Evolutionary conservation across 768 basidiomycete species (phyloP), one percentile per base, ranked within the genome.

Genomic region (Hygrophorus russula): DNA sequence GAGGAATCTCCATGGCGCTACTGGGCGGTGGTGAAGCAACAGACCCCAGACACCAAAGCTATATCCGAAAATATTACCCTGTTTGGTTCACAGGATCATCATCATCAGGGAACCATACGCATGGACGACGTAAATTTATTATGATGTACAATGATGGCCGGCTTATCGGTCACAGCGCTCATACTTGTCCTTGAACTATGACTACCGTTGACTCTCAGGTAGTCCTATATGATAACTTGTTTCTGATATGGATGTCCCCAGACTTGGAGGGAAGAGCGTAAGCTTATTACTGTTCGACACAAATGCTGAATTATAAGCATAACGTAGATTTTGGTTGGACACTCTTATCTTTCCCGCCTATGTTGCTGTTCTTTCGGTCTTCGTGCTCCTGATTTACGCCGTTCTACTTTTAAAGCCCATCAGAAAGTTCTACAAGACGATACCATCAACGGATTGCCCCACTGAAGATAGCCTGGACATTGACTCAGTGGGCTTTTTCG

Each of bases 341-440:
- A 49, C 57, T 3, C 61, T 69, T 6, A 53, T 65, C 24, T 51
- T 69, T 30, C 66, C 70, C 2, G 58, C 59, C 27, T 56, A 66
- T 47, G 46, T 64, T 24, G 61, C 66, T 27, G 53, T 52, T 9
- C 49, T 54, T 14, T 71, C 69, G 0, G 49, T 58, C 13, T 33
- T 56, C 30, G 37, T 65, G 41, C 55, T 71, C n/a, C 39, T 66
- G 34, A 31, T 66, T 1, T 60, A 59, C 36, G 36, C 59, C 24
- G 46, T 63, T 31, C 36, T 43, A 27, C 46, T 40, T 13, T 33
- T n/a, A 6, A 36, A 36, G 18, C 32, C 32, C 6, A n/a, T 43
- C 19, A 34, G 20, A 6, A 38, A 14, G 30, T 34, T 30, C 19
- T 42, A 12, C 18, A n/a, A n/a, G n/a, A n/a, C n/a, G n/a, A n/a